Conservation (phyloP, 768 basidiomycete genomes). For the Naganishia onofrii region DNA sequence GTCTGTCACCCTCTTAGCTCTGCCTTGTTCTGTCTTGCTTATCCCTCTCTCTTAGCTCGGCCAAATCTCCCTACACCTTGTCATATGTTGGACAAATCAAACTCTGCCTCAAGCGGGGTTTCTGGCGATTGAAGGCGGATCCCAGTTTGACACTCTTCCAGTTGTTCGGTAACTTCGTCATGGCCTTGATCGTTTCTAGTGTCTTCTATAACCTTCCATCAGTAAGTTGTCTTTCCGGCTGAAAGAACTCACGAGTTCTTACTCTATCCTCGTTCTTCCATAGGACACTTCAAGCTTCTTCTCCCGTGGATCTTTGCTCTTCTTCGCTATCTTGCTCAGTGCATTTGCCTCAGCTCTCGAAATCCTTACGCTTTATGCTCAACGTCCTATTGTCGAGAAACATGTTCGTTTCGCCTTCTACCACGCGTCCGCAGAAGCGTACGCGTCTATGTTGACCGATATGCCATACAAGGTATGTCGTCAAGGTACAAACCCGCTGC, state of each 20-base stretch:
- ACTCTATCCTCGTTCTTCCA: neutral
- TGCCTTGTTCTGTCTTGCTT: neutral
- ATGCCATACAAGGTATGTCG: slow-evolving; percentile 46
- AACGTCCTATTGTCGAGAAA: slow-evolving; percentile 53
- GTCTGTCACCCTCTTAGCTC: slow-evolving; percentile 26
- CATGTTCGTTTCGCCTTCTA: slow-evolving; percentile 57
- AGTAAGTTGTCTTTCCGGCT: neutral
- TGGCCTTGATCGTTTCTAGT: slow-evolving; percentile 44
- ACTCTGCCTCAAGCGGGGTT: slow-evolving; percentile 56
- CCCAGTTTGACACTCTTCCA: slow-evolving; percentile 48
- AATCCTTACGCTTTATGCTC: slow-evolving; percentile 52
- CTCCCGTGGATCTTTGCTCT: slow-evolving; percentile 41
- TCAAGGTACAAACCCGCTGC: too few relatives aligned
- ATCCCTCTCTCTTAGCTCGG: slow-evolving; percentile 49
- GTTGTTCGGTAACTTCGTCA: slow-evolving; percentile 47
- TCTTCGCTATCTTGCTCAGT: slow-evolving; percentile 63
- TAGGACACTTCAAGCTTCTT: slow-evolving; percentile 44
- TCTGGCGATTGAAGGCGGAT: slow-evolving; percentile 57
- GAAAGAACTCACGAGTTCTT: too few relatives aligned
- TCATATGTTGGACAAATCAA: slow-evolving; percentile 57
- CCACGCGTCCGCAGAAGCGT: slow-evolving; percentile 58
- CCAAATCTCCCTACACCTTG: slow-evolving; percentile 55
- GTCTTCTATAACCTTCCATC: slow-evolving; percentile 48
- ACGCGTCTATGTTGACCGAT: slow-evolving; percentile 50
- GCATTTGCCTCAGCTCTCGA: slow-evolving; percentile 54